Evolutionary conservation across 805 yeast genomes (phyloP), one percentile per base, ranked within the genome.

Genomic region (Myxozyma kluyveri): DNA sequence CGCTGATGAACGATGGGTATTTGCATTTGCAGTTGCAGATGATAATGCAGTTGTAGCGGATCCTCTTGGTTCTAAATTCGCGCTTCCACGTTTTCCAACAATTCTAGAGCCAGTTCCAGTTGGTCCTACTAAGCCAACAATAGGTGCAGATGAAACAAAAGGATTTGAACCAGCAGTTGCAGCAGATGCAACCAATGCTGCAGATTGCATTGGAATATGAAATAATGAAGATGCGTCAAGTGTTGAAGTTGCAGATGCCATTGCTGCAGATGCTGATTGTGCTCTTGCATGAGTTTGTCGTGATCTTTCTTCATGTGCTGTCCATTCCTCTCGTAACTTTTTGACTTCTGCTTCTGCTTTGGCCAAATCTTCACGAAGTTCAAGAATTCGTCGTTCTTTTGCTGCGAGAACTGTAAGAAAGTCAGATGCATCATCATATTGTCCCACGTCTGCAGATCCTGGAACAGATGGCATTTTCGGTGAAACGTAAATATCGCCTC

Each of bases 341-440:
- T 55, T 49, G 42, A 71, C 61, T 10, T 71, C 75, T 4, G 52
- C 51, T 52, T 72, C 74, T 12, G 75, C 74, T 31, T 59, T 64
- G 29, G 61, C 58, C 48, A 72, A 64, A 44, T 67, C 68, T 42
- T 63, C 65, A 18, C 64, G 53, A 29, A 72, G 63, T 47, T 70
- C 73, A 22, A 65, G 64, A 7, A 72, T 72, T 3, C 64, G 65
- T 2, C 73, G 64, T 54, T 72, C 73, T 49, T 68, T 67, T 24
- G 67, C 60, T 1, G 75, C 75, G 31, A 72, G 63, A 43, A 68
- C 63, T 24, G 69, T 62, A 44, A 69, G 61, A 33, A 56, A 53
- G 27, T 56, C 60, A 9, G 51, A 33, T 5, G 49, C 38, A 18
- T 47, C 49, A 5, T 48, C 56, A 27, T 33, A 27, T 14, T 43